Conservation (phyloP, 805 yeast genomes). For the Saturnispora besseyi region DNA sequence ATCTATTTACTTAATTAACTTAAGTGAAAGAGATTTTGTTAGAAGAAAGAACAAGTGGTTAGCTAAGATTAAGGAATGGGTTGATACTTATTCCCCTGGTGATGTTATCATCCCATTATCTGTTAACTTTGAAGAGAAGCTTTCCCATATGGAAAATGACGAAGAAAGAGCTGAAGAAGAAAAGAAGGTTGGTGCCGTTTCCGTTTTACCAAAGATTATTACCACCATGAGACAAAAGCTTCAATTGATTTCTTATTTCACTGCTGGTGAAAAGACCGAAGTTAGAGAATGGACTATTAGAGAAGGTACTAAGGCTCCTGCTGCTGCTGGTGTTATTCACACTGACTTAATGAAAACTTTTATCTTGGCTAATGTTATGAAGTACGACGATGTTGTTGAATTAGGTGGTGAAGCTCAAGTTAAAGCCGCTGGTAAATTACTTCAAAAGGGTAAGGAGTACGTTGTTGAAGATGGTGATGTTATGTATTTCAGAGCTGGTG, state of each 20-base stretch:
- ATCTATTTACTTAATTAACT: constrained; percentile 67
- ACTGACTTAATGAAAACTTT: constrained; percentile 77
- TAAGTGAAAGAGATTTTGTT: constrained; percentile 60
- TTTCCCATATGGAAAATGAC: constrained; percentile 79
- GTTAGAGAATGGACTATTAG: constrained; percentile 86
- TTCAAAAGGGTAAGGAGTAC: constrained; percentile 69
- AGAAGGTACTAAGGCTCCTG: constrained; percentile 68
- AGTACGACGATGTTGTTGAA: constrained; percentile 50
- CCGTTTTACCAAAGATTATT: constrained; percentile 58
- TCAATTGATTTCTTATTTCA: constrained; percentile 71
- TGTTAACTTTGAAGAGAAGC: constrained; percentile 84
- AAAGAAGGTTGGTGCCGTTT: constrained; percentile 30
- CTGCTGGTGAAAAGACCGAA: constrained; percentile 72
- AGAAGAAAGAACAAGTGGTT: constrained; percentile 43
- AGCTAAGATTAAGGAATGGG: constrained; percentile 53
- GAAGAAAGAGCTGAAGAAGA: constrained; percentile 30
- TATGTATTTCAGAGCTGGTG: constrained; percentile 61
- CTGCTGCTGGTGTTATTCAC: constrained; percentile 87
- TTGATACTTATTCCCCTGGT: constrained; percentile 54
- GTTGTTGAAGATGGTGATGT: constrained; percentile 80
- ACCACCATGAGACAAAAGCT: constrained; percentile 57
- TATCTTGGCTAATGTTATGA: constrained; percentile 66
- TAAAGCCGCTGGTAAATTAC: constrained; percentile 49
- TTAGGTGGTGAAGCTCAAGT: constrained; percentile 44
- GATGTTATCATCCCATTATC: constrained; percentile 88